Evolutionary conservation across 441 rosid species (phyloP).

Genomic region (Capsella rubella): DNA sequence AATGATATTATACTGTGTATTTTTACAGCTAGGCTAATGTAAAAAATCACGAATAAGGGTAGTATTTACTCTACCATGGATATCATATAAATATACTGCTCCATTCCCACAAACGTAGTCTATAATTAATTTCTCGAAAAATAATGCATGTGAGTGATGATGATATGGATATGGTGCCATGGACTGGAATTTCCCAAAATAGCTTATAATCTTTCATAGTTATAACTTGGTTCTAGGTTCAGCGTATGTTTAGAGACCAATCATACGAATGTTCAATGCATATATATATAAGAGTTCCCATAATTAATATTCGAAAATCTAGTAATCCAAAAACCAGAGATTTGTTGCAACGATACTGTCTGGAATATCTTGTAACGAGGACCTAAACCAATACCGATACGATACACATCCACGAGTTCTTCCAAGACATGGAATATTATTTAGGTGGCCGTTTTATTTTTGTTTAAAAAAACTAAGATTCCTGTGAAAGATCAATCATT

Average conservation of each 20-base stretch:
- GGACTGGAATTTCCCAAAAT: slow-evolving; percentile 26
- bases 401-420: slow-evolving; percentile 17
- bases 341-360: slow-evolving; percentile 43
- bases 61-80: background rate
- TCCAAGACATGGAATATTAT: slow-evolving; percentile 15
- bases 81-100: background rate
- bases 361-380: slow-evolving; percentile 39
- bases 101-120: background rate
- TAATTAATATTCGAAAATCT: slow-evolving; percentile 22
- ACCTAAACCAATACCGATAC: slow-evolving; percentile 9
- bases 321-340: slow-evolving; percentile 40
- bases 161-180: background rate
- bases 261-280: slow-evolving; percentile 33
- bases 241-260: slow-evolving; percentile 39
- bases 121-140: background rate
- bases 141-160: slow-evolving; percentile 21
- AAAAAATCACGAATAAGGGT: background rate
- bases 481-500: background rate
- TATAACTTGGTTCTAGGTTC: slow-evolving; percentile 25
- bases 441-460: slow-evolving; percentile 35
- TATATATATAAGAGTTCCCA: slow-evolving; percentile 14
- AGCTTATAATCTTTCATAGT: slow-evolving; percentile 12
- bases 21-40: background rate
- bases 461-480: slow-evolving; percentile 24
- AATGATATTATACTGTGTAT: too few relatives aligned